These are phyloP conservation scores for Camelina neglecta DNA, from an alignment of 345 rosid genomes.

Conservation along the genomic window DNA sequence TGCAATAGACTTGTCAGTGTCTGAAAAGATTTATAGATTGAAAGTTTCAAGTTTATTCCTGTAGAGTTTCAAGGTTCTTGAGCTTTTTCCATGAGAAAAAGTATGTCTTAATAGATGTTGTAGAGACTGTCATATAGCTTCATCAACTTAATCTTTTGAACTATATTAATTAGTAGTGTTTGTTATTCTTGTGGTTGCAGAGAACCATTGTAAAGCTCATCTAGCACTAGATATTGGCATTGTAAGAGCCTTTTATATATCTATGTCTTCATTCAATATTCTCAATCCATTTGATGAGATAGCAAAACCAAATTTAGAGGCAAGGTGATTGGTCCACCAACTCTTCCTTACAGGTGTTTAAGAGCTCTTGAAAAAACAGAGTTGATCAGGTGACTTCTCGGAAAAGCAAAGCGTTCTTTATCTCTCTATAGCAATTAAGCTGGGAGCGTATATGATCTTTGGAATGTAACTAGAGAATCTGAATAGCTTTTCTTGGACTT, in stretches of 20 bases:
- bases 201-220: constrained; percentile 6
- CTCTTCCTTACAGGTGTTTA: constrained; percentile 46
- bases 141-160: too few species aligned
- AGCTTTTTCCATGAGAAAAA: too few species aligned
- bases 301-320: constrained; percentile 38
- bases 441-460: too few species aligned
- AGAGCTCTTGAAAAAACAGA: constrained; percentile 38
- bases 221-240: constrained; percentile 7
- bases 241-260: constrained; percentile 26
- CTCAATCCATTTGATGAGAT: constrained; percentile 27
- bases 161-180: neutral
- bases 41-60: too few species aligned
- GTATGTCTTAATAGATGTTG: too few species aligned
- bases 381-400: too few species aligned
- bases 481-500: neutral
- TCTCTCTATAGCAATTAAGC: neutral
- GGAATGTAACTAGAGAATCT: too few species aligned
- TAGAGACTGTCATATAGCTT: too few species aligned
- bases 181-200: neutral
- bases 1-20: too few species aligned
- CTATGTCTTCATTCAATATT: constrained; percentile 2
- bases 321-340: constrained; percentile 40
- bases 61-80: too few species aligned
- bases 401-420: constrained; percentile 7
- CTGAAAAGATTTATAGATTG: too few species aligned